phyloP scores from a whole-genome alignment of 1,284 basidiomycete genomes.

The Apiotrichum mycotoxinovorans region DNA sequence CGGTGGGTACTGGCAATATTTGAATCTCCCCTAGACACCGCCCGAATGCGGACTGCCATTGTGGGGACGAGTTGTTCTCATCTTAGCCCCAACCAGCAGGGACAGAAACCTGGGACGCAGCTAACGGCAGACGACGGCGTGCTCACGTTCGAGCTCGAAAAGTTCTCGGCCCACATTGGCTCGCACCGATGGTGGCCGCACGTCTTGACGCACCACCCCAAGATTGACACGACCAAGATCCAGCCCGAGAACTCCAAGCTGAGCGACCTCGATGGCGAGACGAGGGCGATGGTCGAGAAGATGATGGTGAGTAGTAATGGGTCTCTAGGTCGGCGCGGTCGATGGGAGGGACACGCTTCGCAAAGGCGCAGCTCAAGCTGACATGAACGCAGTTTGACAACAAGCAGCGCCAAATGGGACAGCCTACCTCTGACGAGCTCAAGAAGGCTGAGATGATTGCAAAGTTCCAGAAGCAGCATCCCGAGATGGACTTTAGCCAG shows the following conservation, averaged over 20 bases:
- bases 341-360: neutral
- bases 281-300: constrained; percentile 96
- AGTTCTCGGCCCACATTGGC: constrained; percentile 43
- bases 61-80: too few species aligned
- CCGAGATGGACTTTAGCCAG: constrained; percentile 92
- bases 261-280: constrained; percentile 77
- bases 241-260: constrained; percentile 93
- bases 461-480: constrained; percentile 85
- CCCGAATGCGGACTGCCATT: too few species aligned
- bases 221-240: constrained; percentile 96
- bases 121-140: constrained; percentile 35
- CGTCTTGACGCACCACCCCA: constrained; percentile 89
- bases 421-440: constrained; percentile 84
- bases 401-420: constrained; percentile 95
- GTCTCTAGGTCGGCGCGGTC: too few species aligned
- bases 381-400: constrained; percentile 75
- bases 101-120: too few species aligned
- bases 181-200: constrained; percentile 90
- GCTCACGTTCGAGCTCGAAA: constrained; percentile 49
- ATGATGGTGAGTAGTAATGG: constrained; percentile 82
- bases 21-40: too few species aligned
- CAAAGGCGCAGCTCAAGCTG: neutral
- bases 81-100: too few species aligned
- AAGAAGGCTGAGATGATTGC: constrained; percentile 85
- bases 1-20: constrained; percentile 61